A percentile compares a stretch with the other conserved stretches of the same genome.
These are phyloP conservation scores for Rhododendron molle DNA, from an alignment of 148 eudicot species.

Conservation along the genomic window DNA sequence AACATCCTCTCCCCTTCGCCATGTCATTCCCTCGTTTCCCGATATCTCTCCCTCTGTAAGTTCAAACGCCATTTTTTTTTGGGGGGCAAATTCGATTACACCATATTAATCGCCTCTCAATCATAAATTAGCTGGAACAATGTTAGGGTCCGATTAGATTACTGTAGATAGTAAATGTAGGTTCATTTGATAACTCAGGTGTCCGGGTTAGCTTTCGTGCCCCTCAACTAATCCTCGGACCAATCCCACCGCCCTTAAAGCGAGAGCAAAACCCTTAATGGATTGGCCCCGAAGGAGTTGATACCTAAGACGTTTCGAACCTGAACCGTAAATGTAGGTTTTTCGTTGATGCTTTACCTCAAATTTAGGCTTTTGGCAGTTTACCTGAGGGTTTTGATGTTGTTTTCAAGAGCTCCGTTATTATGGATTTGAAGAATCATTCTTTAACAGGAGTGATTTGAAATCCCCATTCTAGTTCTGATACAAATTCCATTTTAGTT, in stretches of 20 bases:
- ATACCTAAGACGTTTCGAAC: too few species aligned
- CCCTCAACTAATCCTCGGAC: too few species aligned
- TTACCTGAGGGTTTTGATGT: neutral
- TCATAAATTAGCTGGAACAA: neutral
- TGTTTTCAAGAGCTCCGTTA: neutral
- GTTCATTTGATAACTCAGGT: neutral
- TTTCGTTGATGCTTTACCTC: neutral
- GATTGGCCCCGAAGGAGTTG: too few species aligned
- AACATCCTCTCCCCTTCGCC: conserved; percentile 7
- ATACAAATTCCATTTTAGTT: neutral
- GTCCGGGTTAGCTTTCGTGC: too few species aligned
- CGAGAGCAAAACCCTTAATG: too few species aligned
- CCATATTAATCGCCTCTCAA: neutral
- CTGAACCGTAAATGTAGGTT: neutral
- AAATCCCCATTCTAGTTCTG: neutral
- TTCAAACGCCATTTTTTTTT: neutral
- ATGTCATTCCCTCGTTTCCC: conserved; percentile 18
- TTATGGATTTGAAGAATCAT: neutral
- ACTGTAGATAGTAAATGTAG: neutral
- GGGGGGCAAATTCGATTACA: neutral
- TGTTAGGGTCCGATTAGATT: neutral
- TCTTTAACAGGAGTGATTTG: neutral
- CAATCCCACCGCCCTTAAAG: too few species aligned
- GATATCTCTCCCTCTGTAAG: conserved; percentile 11
- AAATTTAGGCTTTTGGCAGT: neutral